Base-by-base conservation (phyloP, 2,329 filamentous ascomycete species). In the Thyridium curvatum region DNA sequence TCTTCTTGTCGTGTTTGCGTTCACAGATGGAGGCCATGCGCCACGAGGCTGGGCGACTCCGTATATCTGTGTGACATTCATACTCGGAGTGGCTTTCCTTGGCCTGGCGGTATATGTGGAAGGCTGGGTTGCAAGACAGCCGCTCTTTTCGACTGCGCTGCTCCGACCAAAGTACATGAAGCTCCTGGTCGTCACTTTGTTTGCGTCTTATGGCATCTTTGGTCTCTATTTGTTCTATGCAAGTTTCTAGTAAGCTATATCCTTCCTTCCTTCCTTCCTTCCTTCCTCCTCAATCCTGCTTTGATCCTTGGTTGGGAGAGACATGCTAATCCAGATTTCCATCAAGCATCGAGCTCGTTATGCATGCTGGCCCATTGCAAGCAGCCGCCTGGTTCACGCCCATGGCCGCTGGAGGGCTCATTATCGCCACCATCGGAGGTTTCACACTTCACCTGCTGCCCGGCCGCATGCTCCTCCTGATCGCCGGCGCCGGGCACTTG, bases 91-190 rank as follows among this genome's bases (percentile, higher is more conserved):
- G 6, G 40, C 84, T 0, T 57, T 82, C 9, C 64, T 90, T 2
- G 60, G 59, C 2, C 59, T 62, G 0, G 77, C 82, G n/a, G 66
- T 80, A 6, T 88, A 86, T 45, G 66, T 88, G 2, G 82, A 91
- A 60, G 78, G 78, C 0, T 84, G 77, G 74, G 68, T 85, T 1
- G 75, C 82, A 1, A 54, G 68, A 9, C 69, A 79, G 33, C 86
- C 86, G 0, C 62, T 90, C 1, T 62, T 91, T 1, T 84, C 85
- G 0, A 62, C 69, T 0, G 81, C 80, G 12, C 58, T 90, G 18
- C 89, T 90, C 60, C 62, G 65, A 12, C 74, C 82, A 4, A 79
- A 77, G 41, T 78, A 78, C 35, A 84, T 89, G 74, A 74, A 68
- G 32, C 71, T 80, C 0, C 60, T 87, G 7, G 64, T 73, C 3